Evolutionary conservation across 805 yeast species (phyloP).

Genomic region (Yarrowia osloensis): DNA sequence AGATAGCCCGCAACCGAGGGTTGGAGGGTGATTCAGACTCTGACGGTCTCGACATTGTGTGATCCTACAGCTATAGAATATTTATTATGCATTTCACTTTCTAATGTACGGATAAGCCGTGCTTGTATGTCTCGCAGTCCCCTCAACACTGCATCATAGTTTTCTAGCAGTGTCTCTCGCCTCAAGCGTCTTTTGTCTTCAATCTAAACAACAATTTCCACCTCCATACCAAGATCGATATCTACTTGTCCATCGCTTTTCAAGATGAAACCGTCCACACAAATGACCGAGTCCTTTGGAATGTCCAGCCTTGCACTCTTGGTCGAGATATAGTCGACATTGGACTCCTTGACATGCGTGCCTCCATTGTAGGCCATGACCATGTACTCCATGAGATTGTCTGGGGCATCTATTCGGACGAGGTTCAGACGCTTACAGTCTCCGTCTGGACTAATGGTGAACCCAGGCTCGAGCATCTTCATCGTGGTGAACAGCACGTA

Average conservation of each 20-base stretch:
- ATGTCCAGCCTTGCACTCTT: neutral
- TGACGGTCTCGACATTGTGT: neutral
- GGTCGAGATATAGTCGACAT: neutral
- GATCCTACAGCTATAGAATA: neutral
- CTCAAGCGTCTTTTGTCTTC: no score
- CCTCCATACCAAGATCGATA: neutral
- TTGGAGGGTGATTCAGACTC: neutral
- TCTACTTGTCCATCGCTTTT: neutral
- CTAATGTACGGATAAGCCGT: no score
- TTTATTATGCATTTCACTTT: neutral
- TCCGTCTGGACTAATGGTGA: slow-evolving; percentile 9
- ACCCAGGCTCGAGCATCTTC: slow-evolving; percentile 6
- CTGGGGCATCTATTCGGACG: slow-evolving; percentile 16
- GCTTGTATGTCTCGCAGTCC: no score
- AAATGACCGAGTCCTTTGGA: neutral
- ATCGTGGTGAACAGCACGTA: slow-evolving; percentile 19
- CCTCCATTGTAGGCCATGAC: slow-evolving; percentile 17
- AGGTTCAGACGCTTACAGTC: neutral
- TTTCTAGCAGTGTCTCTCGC: no score
- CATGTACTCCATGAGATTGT: slow-evolving; percentile 28
- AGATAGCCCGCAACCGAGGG: neutral
- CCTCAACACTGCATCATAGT: no score
- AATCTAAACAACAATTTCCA: neutral
- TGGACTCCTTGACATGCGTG: neutral
- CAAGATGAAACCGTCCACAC: slow-evolving; percentile 21